phyloP scores from a whole-genome alignment of 768 basidiomycete genomes.

The Amylocystis lapponica region DNA sequence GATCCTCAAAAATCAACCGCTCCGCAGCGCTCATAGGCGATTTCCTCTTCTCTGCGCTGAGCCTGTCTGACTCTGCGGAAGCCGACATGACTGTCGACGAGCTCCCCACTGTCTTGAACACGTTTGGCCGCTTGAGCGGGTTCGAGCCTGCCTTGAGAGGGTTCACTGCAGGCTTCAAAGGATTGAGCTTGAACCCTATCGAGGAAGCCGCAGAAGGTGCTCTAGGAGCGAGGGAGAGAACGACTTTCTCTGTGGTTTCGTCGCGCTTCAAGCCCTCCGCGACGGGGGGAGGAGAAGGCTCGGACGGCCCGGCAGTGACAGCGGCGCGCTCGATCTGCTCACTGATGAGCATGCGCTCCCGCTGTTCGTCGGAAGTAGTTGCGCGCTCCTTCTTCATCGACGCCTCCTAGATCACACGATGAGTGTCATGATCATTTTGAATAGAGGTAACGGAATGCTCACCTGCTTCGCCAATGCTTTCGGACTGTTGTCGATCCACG shows the following conservation, averaged over 20 bases:
- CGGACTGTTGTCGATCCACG: constrained; percentile 96
- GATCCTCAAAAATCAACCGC: constrained; percentile 82
- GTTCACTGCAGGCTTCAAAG: constrained; percentile 51
- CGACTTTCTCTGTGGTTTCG: constrained; percentile 67
- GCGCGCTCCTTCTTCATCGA: constrained; percentile 87
- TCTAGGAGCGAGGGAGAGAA: constrained; percentile 66
- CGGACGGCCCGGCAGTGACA: constrained; percentile 34
- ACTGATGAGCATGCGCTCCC: constrained; percentile 82
- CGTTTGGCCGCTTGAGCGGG: constrained; percentile 68
- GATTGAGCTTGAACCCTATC: constrained; percentile 21
- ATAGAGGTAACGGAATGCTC: constrained; percentile 15
- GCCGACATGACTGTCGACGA: constrained; percentile 24
- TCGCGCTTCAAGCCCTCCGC: constrained; percentile 68
- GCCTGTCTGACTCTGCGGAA: constrained; percentile 27
- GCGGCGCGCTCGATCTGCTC: constrained; percentile 92
- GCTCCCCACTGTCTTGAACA: constrained; percentile 52
- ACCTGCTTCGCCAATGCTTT: constrained; percentile 90
- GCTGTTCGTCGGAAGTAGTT: constrained; percentile 89
- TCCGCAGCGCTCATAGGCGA: constrained; percentile 78
- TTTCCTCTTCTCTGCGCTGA: constrained; percentile 57
- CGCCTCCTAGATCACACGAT: constrained; percentile 50
- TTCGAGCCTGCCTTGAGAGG: constrained; percentile 53
- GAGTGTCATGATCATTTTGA: background rate
- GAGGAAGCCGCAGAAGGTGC: constrained; percentile 27
- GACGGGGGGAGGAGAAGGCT: constrained; percentile 25